Evolutionary conservation across 2,329 filamentous ascomycete genomes (phyloP).

Genomic region (Didymella segeticola): DNA sequence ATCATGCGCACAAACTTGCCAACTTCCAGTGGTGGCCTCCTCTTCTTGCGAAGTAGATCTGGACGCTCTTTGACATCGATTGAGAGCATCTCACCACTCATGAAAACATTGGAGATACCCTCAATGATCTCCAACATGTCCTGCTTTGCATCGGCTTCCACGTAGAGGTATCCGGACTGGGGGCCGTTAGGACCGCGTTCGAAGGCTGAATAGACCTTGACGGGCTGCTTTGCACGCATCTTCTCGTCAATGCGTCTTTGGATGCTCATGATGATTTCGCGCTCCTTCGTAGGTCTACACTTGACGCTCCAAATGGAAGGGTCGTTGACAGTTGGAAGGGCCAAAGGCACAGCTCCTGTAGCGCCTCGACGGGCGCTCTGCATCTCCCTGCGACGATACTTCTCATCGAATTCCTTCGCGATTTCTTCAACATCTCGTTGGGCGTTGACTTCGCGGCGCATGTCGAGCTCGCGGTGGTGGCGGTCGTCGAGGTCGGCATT

Average conservation of each 20-base stretch:
- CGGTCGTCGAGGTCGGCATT: slow-evolving; percentile 87
- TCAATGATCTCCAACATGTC: slow-evolving; percentile 86
- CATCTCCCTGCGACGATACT: slow-evolving; percentile 75
- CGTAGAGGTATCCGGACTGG: slow-evolving; percentile 95
- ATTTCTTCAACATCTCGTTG: slow-evolving; percentile 94
- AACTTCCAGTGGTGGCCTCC: slow-evolving; percentile 79
- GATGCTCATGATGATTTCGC: slow-evolving; percentile 85
- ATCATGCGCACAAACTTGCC: slow-evolving; percentile 92
- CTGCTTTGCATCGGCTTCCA: slow-evolving; percentile 86
- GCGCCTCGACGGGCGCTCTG: slow-evolving; percentile 40
- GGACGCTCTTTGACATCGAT: slow-evolving; percentile 98
- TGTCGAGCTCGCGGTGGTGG: slow-evolving; percentile 91
- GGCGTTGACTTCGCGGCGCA: slow-evolving; percentile 83
- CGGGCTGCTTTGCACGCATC: slow-evolving; percentile 75
- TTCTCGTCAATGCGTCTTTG: slow-evolving; percentile 89
- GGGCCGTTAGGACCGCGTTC: slow-evolving; percentile 76
- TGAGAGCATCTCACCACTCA: slow-evolving; percentile 82
- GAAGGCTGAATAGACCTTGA: slow-evolving; percentile 88
- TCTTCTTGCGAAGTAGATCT: slow-evolving; percentile 87
- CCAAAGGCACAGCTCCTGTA: slow-evolving; percentile 56
- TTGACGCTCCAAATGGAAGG: slow-evolving; percentile 94
- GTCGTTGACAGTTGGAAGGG: slow-evolving; percentile 92
- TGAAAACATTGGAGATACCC: slow-evolving; percentile 87
- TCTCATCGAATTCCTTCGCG: slow-evolving; percentile 79
- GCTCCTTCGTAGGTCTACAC: slow-evolving; percentile 94